Evolutionary conservation across 768 basidiomycete genomes (phyloP), one percentile per base, ranked within the genome.

Genomic region (Lactarius indigo): DNA sequence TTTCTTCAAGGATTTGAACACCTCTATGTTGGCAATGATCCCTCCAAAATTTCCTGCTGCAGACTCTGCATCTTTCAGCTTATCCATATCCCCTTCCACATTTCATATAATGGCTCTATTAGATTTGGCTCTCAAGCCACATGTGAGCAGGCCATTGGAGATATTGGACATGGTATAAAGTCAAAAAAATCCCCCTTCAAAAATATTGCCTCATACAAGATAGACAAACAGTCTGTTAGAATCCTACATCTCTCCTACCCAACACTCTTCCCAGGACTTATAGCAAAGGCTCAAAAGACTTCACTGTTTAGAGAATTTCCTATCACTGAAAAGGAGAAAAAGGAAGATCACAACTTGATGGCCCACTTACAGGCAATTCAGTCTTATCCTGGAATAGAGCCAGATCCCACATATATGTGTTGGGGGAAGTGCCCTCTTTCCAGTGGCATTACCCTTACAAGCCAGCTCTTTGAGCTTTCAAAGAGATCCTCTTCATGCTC

Each of bases 231-330:
- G 31, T 33, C 31, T 33, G 59, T 28, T 28, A 42, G 9, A n/a
- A 26, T n/a, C 20, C 23, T 42, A 61, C 44, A 30, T 41, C 30
- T 39, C 41, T 10, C 28, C 20, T n/a, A 61, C 20, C 28, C 59
- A 61, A 28, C 8, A 28, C 42, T 42, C 59, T 41, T 10, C 26
- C 30, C 44, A 78, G 75, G 77, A 23, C 30, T 28, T 28, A 5
- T 31, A 47, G 37, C 59, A 28, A 61, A 23, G 30, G 31, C 28
- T 12, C 23, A 26, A 13, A 54, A 2, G 52, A 54, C 23, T 12
- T 30, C 12, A 15, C 23, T 54, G 12, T 54, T 54, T 28, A 30
- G 8, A 23, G 15, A 26, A 17, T 15, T 54, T 54, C 23, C 12
- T 30, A 54, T 54, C 52, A 54, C 52, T 6, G 12, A 30, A 4